Evolutionary conservation across 495 filamentous ascomycete species (phyloP), one percentile per base, ranked within the genome.

Genomic region (Penicillium longicatenatum): DNA sequence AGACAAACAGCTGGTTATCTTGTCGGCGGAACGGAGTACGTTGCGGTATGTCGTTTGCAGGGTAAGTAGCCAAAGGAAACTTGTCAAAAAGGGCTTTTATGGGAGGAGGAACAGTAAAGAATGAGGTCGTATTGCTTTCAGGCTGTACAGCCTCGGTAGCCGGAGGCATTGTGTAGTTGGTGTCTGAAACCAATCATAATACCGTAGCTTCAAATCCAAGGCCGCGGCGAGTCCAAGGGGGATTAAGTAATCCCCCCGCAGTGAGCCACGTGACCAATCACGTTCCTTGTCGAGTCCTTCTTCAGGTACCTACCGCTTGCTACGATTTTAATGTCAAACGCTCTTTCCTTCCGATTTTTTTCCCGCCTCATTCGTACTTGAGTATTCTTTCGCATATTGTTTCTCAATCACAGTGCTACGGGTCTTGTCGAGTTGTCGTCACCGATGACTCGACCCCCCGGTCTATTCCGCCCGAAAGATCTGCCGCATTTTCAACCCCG

Each of bases 61-160:
- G 82, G 73, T 96, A 93, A 17, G 84, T 89, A 31, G 80, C 58
- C 39, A 97, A 79, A 2, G 94, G 94, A 60, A 96, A 93, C 47
- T 64, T 71, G 72, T 94, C 87, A 73, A 98, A 98, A 39, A 98
- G 79, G 22, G 74, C 81, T 70, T 90, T 93, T 59, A 97, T 75
- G 5, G 88, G 86, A 20, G 84, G 70, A 17, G 94, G 94, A 50
- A 96, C 82, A 4, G 82, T 73, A 69, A 93, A 87, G 76, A 78
- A 72, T 43, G 69, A 67, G 14, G 60, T 60, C 60, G 61, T 52
- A 50, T 60, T 65, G 45, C 48, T 60, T 42, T 67, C 62, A 41
- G 57, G 50, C 52, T 66, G 66, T 49, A 59, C 57, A 42, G 57
- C 58, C 57, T 73, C 67, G 50, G 46, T 67, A 42, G 37, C 46